A percentile compares a stretch with the other conserved stretches of the same genome.
Evolutionary conservation across 2,329 filamentous ascomycete genomes (phyloP).

Genomic region (Sclerotiophoma versabilis): DNA sequence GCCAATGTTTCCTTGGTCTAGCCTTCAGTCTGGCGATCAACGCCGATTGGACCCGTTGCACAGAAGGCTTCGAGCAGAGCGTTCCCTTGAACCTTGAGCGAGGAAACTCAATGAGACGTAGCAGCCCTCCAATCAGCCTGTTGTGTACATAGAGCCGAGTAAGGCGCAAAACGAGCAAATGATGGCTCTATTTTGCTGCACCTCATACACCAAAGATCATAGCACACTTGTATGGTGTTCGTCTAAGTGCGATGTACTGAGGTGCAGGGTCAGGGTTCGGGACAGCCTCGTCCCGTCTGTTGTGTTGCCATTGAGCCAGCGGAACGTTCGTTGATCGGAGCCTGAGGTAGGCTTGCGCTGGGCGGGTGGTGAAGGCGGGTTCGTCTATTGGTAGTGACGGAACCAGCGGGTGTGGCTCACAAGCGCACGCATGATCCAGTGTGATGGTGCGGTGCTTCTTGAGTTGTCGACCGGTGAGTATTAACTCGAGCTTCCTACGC

Average conservation of each 20-base stretch:
- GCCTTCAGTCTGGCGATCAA: neutral
- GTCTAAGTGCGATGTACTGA: neutral
- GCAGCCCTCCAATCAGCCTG: neutral
- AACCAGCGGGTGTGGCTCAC: slow-evolving; percentile 23
- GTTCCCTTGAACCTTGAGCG: neutral
- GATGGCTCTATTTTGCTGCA: neutral
- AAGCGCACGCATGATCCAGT: slow-evolving; percentile 26
- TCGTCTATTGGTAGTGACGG: neutral
- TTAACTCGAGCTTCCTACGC: neutral
- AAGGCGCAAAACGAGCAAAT: neutral
- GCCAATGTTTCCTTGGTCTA: neutral
- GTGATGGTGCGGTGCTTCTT: slow-evolving; percentile 15
- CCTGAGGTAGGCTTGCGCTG: neutral
- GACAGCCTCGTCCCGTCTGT: neutral
- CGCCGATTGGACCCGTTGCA: neutral
- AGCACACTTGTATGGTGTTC: neutral
- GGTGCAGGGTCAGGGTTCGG: neutral
- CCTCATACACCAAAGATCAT: neutral
- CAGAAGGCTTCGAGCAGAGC: neutral
- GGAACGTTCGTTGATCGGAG: neutral
- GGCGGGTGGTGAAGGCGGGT: neutral
- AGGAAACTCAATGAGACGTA: neutral
- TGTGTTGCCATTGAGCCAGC: neutral
- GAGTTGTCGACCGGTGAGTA: slow-evolving; percentile 32
- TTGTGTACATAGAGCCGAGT: neutral